Conservation (phyloP, 2,329 filamentous ascomycete species). For the Aspergillus thermomutatus region DNA sequence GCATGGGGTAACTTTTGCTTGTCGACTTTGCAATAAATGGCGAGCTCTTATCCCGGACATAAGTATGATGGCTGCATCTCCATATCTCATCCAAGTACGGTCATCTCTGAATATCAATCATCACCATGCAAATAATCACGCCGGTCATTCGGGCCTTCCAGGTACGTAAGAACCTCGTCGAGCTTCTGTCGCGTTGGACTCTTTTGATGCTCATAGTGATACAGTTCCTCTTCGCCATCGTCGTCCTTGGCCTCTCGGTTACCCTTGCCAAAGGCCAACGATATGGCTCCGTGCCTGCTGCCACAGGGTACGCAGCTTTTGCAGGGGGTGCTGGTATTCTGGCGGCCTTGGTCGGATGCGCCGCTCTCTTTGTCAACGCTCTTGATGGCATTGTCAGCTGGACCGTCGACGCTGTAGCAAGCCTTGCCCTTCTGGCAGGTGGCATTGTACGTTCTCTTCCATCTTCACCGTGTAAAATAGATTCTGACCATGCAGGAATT, state of each 20-base stretch:
- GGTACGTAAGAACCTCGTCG: neutral
- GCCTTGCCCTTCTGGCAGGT: conserved; percentile 17
- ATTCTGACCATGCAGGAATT: conserved; percentile 13
- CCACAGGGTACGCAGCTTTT: conserved; percentile 21
- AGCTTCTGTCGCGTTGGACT: neutral
- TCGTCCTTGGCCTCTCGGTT: conserved; percentile 23
- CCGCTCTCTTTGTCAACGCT: conserved; percentile 8
- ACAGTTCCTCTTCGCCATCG: conserved; percentile 18
- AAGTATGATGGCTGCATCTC: too few relatives aligned
- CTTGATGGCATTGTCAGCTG: conserved; percentile 15
- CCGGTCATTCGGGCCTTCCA: neutral
- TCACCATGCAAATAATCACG: neutral
- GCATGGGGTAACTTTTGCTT: too few relatives aligned
- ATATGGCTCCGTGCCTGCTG: conserved; percentile 12
- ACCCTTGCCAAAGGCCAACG: conserved; percentile 18
- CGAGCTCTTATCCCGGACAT: too few relatives aligned
- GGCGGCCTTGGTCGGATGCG: conserved; percentile 15
- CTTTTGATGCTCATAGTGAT: neutral
- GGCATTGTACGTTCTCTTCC: conserved; percentile 18
- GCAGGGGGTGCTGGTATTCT: conserved; percentile 19
- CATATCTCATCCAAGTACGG: too few relatives aligned
- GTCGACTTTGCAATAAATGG: too few relatives aligned
- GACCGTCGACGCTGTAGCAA: conserved; percentile 18
- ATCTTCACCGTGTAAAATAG: too few relatives aligned
- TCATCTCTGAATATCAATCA: too few relatives aligned